These are phyloP conservation scores for Willaertia magna DNA, from an alignment of 208 protist genomes.

Conservation along the genomic window DNA sequence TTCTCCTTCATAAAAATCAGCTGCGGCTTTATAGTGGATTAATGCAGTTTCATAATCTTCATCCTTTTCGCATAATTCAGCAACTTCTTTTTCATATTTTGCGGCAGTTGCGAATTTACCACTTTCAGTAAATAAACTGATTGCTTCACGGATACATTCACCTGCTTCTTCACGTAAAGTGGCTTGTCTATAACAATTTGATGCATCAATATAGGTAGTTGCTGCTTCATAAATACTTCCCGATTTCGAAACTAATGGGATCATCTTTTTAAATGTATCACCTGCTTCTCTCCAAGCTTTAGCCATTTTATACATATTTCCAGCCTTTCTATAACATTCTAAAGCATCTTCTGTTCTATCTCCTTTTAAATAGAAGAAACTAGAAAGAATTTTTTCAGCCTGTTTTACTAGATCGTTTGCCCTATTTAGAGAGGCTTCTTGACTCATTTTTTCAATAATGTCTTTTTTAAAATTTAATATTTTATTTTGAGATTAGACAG, in stretches of 20 bases:
- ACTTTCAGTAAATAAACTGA: constrained; percentile 17
- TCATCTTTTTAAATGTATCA: not conserved
- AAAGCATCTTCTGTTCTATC: constrained; percentile 17
- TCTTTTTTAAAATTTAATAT: not conserved
- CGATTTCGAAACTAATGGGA: not conserved
- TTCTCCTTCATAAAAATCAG: constrained; percentile 59
- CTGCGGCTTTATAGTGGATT: constrained; percentile 53
- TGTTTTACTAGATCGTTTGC: constrained; percentile 11
- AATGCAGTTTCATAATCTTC: constrained; percentile 47
- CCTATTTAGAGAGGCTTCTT: constrained; percentile 23
- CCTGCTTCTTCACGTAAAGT: constrained; percentile 9
- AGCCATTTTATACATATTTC: constrained; percentile 20
- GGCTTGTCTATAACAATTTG: constrained; percentile 14
- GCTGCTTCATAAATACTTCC: constrained; percentile 7
- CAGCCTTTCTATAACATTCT: constrained; percentile 16
- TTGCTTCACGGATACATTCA: not conserved
- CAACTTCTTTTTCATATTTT: constrained; percentile 46
- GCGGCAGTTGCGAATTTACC: constrained; percentile 20
- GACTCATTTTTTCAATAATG: not conserved
- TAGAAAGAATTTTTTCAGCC: constrained; percentile 18
- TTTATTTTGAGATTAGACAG: too few relatives aligned
- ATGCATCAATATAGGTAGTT: not conserved
- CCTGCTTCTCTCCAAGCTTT: constrained; percentile 19
- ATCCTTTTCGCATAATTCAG: constrained; percentile 43
- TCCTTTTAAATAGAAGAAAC: constrained; percentile 2